These are phyloP conservation scores for Starmerella bacillaris DNA, from an alignment of 805 yeast genomes.

Conservation along the genomic window DNA sequence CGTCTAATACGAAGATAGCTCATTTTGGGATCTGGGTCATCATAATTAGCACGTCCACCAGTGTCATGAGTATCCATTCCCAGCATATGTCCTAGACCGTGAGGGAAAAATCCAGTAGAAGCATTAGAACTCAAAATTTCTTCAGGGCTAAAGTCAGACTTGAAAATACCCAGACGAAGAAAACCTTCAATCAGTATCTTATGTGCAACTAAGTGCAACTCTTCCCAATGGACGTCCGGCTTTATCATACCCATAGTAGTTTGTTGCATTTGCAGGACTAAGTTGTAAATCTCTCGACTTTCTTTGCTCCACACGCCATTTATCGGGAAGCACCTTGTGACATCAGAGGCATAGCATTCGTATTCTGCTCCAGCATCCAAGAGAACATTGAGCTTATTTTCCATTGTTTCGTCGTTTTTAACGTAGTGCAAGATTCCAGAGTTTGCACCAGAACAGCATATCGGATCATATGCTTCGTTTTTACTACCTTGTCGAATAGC, in stretches of 20 bases:
- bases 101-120: conserved; percentile 75
- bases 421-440: conserved; percentile 85
- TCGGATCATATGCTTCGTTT: conserved; percentile 78
- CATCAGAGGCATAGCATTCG: conserved; percentile 83
- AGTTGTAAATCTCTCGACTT: conserved; percentile 61
- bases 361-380: conserved; percentile 98
- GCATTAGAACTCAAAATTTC: conserved; percentile 56
- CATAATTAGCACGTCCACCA: conserved; percentile 73
- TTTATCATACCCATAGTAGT: conserved; percentile 51
- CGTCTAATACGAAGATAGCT: conserved; percentile 69
- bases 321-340: conserved; percentile 87
- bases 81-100: conserved; percentile 82
- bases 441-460: conserved; percentile 83
- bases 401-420: conserved; percentile 51
- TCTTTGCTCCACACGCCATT: conserved; percentile 79
- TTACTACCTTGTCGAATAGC: conserved; percentile 88
- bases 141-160: conserved; percentile 30
- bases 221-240: conserved; percentile 79
- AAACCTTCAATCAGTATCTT: conserved; percentile 54
- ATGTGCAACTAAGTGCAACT: conserved; percentile 65
- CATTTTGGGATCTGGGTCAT: conserved; percentile 63
- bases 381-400: conserved; percentile 45
- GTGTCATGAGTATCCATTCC: conserved; percentile 97
- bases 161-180: conserved; percentile 58
- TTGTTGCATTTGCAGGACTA: conserved; percentile 68